These are phyloP conservation scores for Trichoderma sp. DNA, from an alignment of 2,329 filamentous ascomycete genomes.

Conservation along the genomic window DNA sequence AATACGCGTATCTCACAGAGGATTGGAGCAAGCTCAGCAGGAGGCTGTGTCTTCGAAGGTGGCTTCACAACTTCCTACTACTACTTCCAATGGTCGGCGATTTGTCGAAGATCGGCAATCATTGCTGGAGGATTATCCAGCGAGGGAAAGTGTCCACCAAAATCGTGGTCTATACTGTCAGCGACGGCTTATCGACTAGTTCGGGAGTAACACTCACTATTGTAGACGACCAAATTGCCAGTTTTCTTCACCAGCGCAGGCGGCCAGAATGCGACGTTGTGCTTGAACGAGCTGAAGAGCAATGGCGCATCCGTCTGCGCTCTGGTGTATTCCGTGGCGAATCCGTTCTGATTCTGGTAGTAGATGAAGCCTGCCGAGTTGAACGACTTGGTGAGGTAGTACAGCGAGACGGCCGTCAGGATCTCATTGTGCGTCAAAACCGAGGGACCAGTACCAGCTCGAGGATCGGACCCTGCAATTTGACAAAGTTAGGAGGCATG, in stretches of 20 bases:
- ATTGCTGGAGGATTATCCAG: conserved; percentile 28
- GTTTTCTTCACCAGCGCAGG: conserved; percentile 22
- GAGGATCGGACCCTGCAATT: conserved; percentile 27
- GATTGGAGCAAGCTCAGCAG: neutral
- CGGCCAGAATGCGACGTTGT: conserved; percentile 32
- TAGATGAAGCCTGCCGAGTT: conserved; percentile 32
- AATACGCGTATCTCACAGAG: neutral
- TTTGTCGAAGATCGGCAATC: conserved; percentile 22
- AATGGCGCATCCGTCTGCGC: conserved; percentile 30
- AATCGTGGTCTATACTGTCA: conserved; percentile 20
- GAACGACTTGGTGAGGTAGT: conserved; percentile 35
- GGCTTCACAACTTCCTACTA: neutral
- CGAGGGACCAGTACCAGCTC: conserved; percentile 30
- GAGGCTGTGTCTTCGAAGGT: neutral
- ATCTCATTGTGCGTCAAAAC: conserved; percentile 32
- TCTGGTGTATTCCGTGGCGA: conserved; percentile 28
- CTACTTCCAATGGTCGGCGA: conserved; percentile 25
- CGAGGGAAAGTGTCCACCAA: conserved; percentile 29
- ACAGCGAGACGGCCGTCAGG: conserved; percentile 32
- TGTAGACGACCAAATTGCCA: conserved; percentile 32
- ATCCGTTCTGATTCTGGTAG: conserved; percentile 28
- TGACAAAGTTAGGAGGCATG: neutral
- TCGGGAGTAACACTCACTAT: conserved; percentile 11
- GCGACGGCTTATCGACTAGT: neutral
- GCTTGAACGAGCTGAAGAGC: conserved; percentile 32